Percentiles rank a stretch among this genome's conserved stretches.
phyloP scores from a whole-genome alignment of 345 rosid species.

The Gynandropsis gynandra region DNA sequence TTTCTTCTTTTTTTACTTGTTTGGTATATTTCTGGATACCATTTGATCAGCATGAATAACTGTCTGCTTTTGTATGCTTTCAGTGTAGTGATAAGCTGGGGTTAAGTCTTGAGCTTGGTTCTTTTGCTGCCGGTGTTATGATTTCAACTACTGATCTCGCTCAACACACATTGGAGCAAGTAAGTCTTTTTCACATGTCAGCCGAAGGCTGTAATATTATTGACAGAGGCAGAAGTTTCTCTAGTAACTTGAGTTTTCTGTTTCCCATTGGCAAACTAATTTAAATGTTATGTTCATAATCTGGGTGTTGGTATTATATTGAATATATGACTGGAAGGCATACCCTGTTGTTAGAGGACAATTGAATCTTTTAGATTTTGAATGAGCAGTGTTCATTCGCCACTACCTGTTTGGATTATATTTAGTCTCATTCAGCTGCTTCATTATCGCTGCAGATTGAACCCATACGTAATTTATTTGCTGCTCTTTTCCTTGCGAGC shows the following conservation, averaged over 20 bases:
- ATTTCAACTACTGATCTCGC: conserved; percentile 93
- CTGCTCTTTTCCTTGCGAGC: conserved; percentile 90
- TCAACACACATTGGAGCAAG: conserved; percentile 94
- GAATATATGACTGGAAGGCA: conserved; percentile 6
- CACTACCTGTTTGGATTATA: neutral
- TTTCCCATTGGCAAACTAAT: conserved; percentile 1
- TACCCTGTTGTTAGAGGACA: too few relatives aligned
- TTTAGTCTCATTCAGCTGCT: conserved; percentile 11
- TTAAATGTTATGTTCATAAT: neutral
- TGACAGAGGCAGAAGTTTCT: conserved; percentile 2
- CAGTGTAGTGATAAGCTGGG: conserved; percentile 99
- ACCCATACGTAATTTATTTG: conserved; percentile 85
- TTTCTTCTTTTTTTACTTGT: neutral
- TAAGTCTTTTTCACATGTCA: conserved; percentile 29
- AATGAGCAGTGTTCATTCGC: neutral
- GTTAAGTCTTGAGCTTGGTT: conserved; percentile 88
- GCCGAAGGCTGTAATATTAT: conserved; percentile 7
- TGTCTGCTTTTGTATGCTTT: conserved; percentile 28
- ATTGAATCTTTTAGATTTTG: too few relatives aligned
- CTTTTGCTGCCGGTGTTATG: conserved; percentile 98
- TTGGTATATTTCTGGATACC: neutral
- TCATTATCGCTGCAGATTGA: conserved; percentile 45
- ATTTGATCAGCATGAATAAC: neutral
- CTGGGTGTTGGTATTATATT: neutral
- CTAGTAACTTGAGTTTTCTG: neutral